phyloP scores from a whole-genome alignment of 2,329 filamentous ascomycete species.

The Claviceps citrina region DNA sequence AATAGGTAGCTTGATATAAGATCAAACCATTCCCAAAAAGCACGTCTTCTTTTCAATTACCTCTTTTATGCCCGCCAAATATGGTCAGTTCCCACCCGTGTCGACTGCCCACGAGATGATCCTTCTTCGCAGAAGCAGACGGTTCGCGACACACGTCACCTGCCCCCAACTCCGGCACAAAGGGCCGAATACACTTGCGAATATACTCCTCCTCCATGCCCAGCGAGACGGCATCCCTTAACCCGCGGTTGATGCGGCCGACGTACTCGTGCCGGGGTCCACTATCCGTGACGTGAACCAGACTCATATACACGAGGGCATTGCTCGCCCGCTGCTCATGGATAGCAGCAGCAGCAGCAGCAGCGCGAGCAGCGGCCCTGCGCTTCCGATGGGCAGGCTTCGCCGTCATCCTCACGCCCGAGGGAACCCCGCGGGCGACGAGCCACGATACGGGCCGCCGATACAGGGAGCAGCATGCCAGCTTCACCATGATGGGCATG shows the following conservation, averaged over 20 bases:
- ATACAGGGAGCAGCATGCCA: slow-evolving; percentile 19
- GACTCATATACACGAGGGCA: slow-evolving; percentile 27
- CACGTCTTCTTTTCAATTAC: not conserved
- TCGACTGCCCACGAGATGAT: not conserved
- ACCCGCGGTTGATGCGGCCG: slow-evolving; percentile 22
- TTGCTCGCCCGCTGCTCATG: slow-evolving; percentile 8
- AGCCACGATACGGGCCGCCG: slow-evolving; percentile 23
- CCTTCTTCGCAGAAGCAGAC: not conserved
- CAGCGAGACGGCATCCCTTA: slow-evolving; percentile 21
- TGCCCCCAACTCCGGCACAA: slow-evolving; percentile 15
- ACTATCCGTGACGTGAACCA: slow-evolving; percentile 18
- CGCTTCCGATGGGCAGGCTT: slow-evolving; percentile 6
- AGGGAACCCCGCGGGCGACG: slow-evolving; percentile 21
- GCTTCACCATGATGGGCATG: slow-evolving; percentile 18
- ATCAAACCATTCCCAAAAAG: too few relatives aligned
- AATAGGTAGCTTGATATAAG: too few relatives aligned
- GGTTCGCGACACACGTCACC: not conserved
- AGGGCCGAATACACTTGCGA: slow-evolving; percentile 21
- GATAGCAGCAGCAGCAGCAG: not conserved
- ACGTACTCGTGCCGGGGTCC: slow-evolving; percentile 25
- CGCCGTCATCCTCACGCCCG: slow-evolving; percentile 12
- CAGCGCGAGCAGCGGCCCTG: not conserved
- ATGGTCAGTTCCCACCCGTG: not conserved
- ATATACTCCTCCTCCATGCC: slow-evolving; percentile 23
- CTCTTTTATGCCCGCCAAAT: not conserved